A percentile compares a stretch with the other conserved stretches of the same genome.
phyloP scores from a whole-genome alignment of 2,329 filamentous ascomycete genomes.

The Aspergillus quadricinctus region DNA sequence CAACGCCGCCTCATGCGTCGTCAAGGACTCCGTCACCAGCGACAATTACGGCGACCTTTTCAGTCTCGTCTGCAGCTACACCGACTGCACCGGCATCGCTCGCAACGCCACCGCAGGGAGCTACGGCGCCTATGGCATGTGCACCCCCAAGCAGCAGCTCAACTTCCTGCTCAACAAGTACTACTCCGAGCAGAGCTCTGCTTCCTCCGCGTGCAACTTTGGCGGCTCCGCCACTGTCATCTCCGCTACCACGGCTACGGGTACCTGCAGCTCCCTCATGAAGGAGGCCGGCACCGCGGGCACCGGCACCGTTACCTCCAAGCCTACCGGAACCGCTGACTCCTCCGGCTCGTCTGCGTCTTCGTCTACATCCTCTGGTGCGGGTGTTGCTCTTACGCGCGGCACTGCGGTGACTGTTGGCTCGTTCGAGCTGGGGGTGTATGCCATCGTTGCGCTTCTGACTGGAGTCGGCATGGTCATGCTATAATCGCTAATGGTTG shows the following conservation, averaged over 20 bases:
- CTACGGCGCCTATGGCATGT: constrained; percentile 45
- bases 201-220: constrained; percentile 39
- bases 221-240: constrained; percentile 35
- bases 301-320: constrained; percentile 32
- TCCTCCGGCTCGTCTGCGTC: constrained; percentile 11
- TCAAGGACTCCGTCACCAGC: constrained; percentile 52
- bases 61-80: constrained; percentile 41
- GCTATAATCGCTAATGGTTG: constrained; percentile 23
- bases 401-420: constrained; percentile 28
- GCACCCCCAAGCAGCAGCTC: constrained; percentile 39
- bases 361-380: constrained; percentile 21
- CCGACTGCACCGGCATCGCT: constrained; percentile 36
- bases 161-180: constrained; percentile 39
- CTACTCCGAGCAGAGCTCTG: constrained; percentile 30
- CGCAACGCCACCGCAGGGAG: constrained; percentile 36
- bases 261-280: constrained; percentile 33
- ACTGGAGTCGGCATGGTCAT: constrained; percentile 42
- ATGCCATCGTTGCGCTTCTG: constrained; percentile 34
- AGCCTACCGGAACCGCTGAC: constrained; percentile 23
- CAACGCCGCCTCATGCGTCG: constrained; percentile 64
- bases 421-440: constrained; percentile 34
- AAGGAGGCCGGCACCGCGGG: constrained; percentile 35
- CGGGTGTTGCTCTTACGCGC: constrained; percentile 22
- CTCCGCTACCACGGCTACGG: constrained; percentile 25
- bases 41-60: constrained; percentile 67